These are phyloP conservation scores for Diaporthe citri DNA, from an alignment of 2,329 filamentous ascomycete genomes.

Conservation along the genomic window DNA sequence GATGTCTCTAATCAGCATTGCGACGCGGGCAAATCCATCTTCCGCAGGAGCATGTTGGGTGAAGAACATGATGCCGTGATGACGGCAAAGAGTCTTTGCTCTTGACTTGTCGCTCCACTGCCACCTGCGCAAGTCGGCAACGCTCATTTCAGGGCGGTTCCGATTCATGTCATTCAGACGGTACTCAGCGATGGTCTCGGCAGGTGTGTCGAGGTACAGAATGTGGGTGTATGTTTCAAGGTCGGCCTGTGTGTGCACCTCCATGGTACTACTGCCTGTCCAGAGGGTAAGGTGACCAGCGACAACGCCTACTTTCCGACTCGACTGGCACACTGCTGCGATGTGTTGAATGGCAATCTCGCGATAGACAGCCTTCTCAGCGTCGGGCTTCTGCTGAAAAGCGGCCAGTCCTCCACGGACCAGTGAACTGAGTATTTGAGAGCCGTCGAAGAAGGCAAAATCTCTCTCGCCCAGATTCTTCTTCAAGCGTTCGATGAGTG, in stretches of 20 bases:
- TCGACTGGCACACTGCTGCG: slow-evolving; percentile 49
- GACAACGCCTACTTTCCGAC: slow-evolving; percentile 59
- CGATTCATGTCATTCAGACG: slow-evolving; percentile 53
- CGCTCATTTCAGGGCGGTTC: slow-evolving; percentile 50
- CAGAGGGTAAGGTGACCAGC: slow-evolving; percentile 70
- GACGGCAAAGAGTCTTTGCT: slow-evolving; percentile 58
- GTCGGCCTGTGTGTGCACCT: slow-evolving; percentile 61
- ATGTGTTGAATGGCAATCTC: slow-evolving; percentile 61
- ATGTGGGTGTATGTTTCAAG: slow-evolving; percentile 66
- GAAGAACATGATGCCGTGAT: slow-evolving; percentile 62
- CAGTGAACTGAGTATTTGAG: slow-evolving; percentile 57
- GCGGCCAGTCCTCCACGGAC: slow-evolving; percentile 59
- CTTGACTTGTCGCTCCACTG: slow-evolving; percentile 57
- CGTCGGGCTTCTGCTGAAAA: slow-evolving; percentile 57
- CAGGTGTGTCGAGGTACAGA: slow-evolving; percentile 63
- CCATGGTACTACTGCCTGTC: slow-evolving; percentile 47
- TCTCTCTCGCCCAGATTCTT: slow-evolving; percentile 47
- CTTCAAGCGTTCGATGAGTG: slow-evolving; percentile 56
- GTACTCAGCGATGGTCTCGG: slow-evolving; percentile 53
- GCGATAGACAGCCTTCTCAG: slow-evolving; percentile 55
- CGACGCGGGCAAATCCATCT: slow-evolving; percentile 38
- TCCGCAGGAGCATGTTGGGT: slow-evolving; percentile 4
- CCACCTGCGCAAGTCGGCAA: slow-evolving; percentile 60
- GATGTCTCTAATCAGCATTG: slow-evolving; percentile 54
- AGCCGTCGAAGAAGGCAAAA: slow-evolving; percentile 67